A percentile compares a stretch with the other conserved stretches of the same genome.
Conservation (phyloP, 2,329 filamentous ascomycete genomes). For the Trichoderma brevicompactum region DNA sequence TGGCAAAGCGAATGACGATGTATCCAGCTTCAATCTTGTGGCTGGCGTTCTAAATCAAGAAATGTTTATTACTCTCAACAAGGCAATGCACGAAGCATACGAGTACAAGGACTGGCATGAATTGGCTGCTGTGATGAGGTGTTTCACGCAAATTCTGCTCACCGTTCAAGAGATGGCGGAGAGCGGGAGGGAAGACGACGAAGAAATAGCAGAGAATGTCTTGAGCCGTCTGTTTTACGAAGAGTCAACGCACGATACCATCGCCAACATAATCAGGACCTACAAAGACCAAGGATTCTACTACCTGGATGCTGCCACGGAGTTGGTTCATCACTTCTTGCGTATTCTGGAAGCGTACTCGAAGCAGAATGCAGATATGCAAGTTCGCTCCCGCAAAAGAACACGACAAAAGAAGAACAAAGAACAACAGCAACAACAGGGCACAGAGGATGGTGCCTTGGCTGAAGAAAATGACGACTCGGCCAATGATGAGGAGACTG, state of each 20-base stretch:
- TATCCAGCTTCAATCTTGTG: slow-evolving; percentile 82
- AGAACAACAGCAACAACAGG: slow-evolving; percentile 53
- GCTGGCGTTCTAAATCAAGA: slow-evolving; percentile 92
- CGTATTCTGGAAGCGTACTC: slow-evolving; percentile 91
- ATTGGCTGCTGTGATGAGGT: slow-evolving; percentile 85
- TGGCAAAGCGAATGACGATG: slow-evolving; percentile 53
- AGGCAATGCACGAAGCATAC: slow-evolving; percentile 76
- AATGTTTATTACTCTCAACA: slow-evolving; percentile 87
- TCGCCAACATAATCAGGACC: slow-evolving; percentile 77
- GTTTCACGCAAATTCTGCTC: slow-evolving; percentile 90
- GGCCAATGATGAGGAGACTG: slow-evolving; percentile 71
- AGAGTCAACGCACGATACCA: slow-evolving; percentile 86
- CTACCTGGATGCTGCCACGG: slow-evolving; percentile 89
- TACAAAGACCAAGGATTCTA: slow-evolving; percentile 95
- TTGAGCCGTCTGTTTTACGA: slow-evolving; percentile 98
- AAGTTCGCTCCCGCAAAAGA: slow-evolving; percentile 80
- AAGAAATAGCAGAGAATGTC: slow-evolving; percentile 97
- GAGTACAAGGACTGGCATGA: slow-evolving; percentile 89
- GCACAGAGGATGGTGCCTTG: slow-evolving; percentile 49
- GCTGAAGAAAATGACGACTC: slow-evolving; percentile 69
- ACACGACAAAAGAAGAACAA: slow-evolving; percentile 78
- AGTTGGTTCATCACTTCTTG: slow-evolving; percentile 88
- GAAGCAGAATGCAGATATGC: slow-evolving; percentile 92
- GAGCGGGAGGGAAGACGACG: slow-evolving; percentile 85
- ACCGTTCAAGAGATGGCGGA: slow-evolving; percentile 92